These are phyloP conservation scores for Scutellaria barbata DNA, from an alignment of 257 asterid genomes.

Conservation along the genomic window DNA sequence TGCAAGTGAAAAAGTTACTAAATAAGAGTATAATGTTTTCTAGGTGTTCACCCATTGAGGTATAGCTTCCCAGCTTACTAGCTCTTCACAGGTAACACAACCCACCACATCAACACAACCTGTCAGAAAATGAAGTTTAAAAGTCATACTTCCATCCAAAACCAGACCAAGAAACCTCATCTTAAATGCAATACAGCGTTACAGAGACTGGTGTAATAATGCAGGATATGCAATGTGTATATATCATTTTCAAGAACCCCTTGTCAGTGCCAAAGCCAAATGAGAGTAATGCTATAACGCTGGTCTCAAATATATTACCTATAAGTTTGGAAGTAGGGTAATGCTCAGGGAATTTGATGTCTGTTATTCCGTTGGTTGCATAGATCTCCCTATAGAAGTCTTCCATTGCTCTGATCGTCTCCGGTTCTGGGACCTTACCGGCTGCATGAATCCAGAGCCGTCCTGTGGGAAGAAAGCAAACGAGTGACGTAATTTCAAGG, in stretches of 20 bases:
- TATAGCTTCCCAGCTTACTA: conserved; percentile 75
- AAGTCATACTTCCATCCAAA: not conserved
- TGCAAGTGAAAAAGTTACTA: too few species aligned
- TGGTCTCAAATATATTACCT: conserved; percentile 47
- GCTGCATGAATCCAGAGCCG: conserved; percentile 99
- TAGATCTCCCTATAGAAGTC: conserved; percentile 89
- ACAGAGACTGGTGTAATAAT: not conserved
- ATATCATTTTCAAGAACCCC: not conserved
- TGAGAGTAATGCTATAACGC: too few species aligned
- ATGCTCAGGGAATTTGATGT: conserved; percentile 86
- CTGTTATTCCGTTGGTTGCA: conserved; percentile 79
- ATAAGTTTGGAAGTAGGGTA: conserved; percentile 90
- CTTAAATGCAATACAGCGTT: not conserved
- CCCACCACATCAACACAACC: conserved; percentile 95
- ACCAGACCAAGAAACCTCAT: not conserved
- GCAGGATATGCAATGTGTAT: not conserved
- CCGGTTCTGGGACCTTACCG: conserved; percentile 85
- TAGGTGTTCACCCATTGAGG: conserved; percentile 63
- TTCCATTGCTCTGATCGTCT: conserved; percentile 94
- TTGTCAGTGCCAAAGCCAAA: too few species aligned
- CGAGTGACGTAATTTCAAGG: not conserved
- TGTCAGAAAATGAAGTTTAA: conserved; percentile 34
- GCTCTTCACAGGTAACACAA: conserved; percentile 76
- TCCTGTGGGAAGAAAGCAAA: conserved; percentile 47
- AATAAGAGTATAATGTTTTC: not conserved